Evolutionary conservation across 306 rosid genomes (phyloP).

Genomic region (Quercus gilva): DNA sequence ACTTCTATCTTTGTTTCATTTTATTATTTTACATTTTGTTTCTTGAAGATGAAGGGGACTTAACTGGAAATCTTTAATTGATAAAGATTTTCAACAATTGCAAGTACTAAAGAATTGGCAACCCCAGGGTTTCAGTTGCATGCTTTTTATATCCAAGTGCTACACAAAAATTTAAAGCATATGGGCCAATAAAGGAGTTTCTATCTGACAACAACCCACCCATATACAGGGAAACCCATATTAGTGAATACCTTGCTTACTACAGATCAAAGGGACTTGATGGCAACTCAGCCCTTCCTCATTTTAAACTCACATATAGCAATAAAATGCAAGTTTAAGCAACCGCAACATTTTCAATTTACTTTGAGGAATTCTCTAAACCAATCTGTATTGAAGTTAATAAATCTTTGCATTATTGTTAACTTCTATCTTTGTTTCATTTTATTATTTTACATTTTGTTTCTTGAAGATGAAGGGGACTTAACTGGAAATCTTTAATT

Average conservation of each 20-base stretch:
- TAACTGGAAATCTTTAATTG: not conserved
- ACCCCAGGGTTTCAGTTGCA: conserved; percentile 72
- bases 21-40: not conserved
- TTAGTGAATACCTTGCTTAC: conserved; percentile 49
- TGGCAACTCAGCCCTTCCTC: conserved; percentile 58
- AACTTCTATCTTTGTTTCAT: not conserved
- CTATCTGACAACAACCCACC: conserved; percentile 46
- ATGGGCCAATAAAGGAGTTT: conserved; percentile 55
- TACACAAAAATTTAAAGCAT: not conserved
- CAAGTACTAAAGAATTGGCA: no score
- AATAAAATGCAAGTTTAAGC: not conserved
- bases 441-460: not conserved
- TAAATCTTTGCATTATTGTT: not conserved
- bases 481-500: not conserved
- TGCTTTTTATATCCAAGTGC: conserved; percentile 69
- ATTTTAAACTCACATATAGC: conserved; percentile 29
- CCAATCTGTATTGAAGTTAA: not conserved
- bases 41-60: not conserved
- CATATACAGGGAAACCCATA: conserved; percentile 50
- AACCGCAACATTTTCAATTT: not conserved
- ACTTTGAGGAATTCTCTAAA: not conserved
- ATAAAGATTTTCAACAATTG: no score
- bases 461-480: not conserved
- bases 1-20: no score
- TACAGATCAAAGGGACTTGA: conserved; percentile 65